phyloP scores from a whole-genome alignment of 768 basidiomycete species.

The Paxillus ammoniavirescens region DNA sequence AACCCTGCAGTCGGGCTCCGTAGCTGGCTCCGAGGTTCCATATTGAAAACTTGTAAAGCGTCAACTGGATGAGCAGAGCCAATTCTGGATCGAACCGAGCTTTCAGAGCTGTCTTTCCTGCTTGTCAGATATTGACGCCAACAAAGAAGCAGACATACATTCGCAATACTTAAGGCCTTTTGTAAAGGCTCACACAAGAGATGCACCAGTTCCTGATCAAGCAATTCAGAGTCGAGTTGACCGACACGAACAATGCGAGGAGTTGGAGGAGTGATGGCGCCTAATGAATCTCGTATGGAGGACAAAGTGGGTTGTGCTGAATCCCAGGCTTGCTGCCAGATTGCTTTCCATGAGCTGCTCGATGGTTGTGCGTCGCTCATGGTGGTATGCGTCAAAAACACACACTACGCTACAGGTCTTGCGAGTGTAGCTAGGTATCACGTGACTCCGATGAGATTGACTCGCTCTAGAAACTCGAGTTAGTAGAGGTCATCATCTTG shows the following conservation, averaged over 20 bases:
- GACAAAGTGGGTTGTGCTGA: conserved; percentile 54
- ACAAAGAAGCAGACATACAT: conserved; percentile 44
- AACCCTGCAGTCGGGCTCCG: conserved; percentile 78
- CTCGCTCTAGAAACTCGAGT: background rate
- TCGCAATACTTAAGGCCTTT: conserved; percentile 64
- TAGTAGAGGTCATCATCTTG: background rate
- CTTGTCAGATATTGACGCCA: conserved; percentile 14
- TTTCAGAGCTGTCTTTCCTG: conserved; percentile 53
- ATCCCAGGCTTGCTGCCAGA: conserved; percentile 67
- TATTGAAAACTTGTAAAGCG: conserved; percentile 78
- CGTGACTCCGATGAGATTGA: conserved; percentile 22
- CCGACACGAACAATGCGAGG: conserved; percentile 75
- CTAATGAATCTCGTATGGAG: conserved; percentile 43
- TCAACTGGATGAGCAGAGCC: conserved; percentile 61
- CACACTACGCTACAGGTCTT: background rate
- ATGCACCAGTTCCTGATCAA: conserved; percentile 84
- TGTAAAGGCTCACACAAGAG: conserved; percentile 81
- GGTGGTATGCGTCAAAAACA: background rate
- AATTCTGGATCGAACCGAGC: conserved; percentile 74
- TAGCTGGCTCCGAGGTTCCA: conserved; percentile 83
- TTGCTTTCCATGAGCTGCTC: conserved; percentile 20
- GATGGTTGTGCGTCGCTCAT: conserved; percentile 15
- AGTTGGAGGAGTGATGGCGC: conserved; percentile 25
- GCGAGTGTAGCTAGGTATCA: background rate
- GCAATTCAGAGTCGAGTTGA: conserved; percentile 86